Evolutionary conservation across 1,284 basidiomycete genomes (phyloP), one percentile per base, ranked within the genome.

Genomic region (Jaminaea rosea): DNA sequence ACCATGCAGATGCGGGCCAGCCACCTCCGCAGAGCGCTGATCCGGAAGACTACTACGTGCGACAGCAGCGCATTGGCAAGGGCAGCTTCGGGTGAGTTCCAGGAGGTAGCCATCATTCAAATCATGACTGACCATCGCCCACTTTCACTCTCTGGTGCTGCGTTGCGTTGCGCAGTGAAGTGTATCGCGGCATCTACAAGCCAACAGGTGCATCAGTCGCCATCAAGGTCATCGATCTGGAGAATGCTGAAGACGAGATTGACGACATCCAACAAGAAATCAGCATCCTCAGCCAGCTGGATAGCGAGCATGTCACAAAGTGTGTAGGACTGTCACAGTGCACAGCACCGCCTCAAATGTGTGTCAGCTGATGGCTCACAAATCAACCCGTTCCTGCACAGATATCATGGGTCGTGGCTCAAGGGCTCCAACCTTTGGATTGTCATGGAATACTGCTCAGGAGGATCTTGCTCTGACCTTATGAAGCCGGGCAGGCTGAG

Each of bases 201-300:
- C 46, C 59, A 32, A 65, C 63, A 1, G 42, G 68, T n/a, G 45
- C 56, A 27, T 60, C 59, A 17, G 72, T 74, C 8, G 72, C 71
- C 11, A 94, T 96, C 79, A 96, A 97, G 82, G 92, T 97, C 63
- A 97, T 98, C 75, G 91, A 98, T 78, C 82, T 99, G 31, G 93
- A 99, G 77, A 90, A 88, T 69, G 92, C 93, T 47, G 93, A 97
- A 75, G 94, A 99, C 72, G 94, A 99, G 79, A 96, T 98, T 74
- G 92, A 96, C 75, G 93, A 98, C 76, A 97, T 99, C 55, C 93
- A 98, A 69, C 90, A 94, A 75, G 94, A 99, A 76, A 98, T 98
- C 58, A 88, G 93, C 75, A 97, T 97, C 60, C 82, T 99, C 19
- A 91, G 89, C n/a, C 93, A 97, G 75, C 77, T 98, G 60, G 93